A percentile compares a stretch with the other conserved stretches of the same genome.
These are phyloP conservation scores for Starmerella bombi DNA, from an alignment of 805 yeast species.

Conservation along the genomic window DNA sequence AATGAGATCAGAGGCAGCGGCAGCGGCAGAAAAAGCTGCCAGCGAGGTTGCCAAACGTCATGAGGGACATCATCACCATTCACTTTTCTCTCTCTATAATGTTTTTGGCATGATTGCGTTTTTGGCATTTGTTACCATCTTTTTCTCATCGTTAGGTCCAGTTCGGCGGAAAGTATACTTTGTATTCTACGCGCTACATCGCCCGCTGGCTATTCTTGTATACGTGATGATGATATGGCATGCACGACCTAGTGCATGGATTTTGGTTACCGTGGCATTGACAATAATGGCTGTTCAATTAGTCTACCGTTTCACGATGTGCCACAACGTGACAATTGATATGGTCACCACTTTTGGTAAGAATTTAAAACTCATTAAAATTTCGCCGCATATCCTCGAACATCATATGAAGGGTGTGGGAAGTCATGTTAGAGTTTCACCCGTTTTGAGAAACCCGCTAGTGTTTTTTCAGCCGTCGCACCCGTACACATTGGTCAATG, in stretches of 20 bases:
- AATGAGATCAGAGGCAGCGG: neutral
- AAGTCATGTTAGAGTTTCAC: slow-evolving; percentile 32
- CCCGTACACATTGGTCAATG: slow-evolving; percentile 37
- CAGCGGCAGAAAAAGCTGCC: neutral
- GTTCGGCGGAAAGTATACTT: slow-evolving; percentile 52
- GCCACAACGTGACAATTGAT: slow-evolving; percentile 16
- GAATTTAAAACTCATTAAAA: slow-evolving; percentile 35
- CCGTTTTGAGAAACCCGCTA: slow-evolving; percentile 22
- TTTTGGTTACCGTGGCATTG: slow-evolving; percentile 42
- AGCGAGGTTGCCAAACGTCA: slow-evolving; percentile 8
- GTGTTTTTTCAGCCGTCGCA: slow-evolving; percentile 33
- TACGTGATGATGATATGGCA: slow-evolving; percentile 59
- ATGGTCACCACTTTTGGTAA: slow-evolving; percentile 30
- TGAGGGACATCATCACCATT: slow-evolving; percentile 10
- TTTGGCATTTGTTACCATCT: slow-evolving; percentile 38
- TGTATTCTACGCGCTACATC: slow-evolving; percentile 59
- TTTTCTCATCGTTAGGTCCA: slow-evolving; percentile 51
- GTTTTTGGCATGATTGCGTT: slow-evolving; percentile 55
- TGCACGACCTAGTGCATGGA: slow-evolving; percentile 60
- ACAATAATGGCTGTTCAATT: slow-evolving; percentile 45
- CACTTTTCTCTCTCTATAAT: slow-evolving; percentile 30
- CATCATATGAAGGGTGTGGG: slow-evolving; percentile 32
- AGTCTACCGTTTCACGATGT: slow-evolving; percentile 33
- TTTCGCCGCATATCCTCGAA: slow-evolving; percentile 26
- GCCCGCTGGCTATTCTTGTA: slow-evolving; percentile 54